phyloP scores from a whole-genome alignment of 1,284 basidiomycete genomes.

The Trichosporon coremiiforme region DNA sequence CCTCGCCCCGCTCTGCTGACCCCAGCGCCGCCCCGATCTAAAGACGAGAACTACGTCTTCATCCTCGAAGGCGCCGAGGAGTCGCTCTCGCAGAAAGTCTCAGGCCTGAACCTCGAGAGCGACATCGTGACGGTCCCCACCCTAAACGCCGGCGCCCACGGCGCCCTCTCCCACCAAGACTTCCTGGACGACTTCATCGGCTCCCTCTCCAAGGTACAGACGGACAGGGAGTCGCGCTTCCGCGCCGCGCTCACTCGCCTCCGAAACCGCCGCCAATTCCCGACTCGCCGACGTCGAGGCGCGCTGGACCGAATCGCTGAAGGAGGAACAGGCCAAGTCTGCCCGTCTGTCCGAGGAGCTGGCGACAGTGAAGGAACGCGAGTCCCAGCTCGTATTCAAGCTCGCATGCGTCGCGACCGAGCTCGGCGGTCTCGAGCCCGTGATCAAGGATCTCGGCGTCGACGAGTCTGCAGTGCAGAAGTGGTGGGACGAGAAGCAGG shows the following conservation, averaged over 20 bases:
- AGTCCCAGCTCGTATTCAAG: not conserved
- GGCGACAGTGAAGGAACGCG: not conserved
- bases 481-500: slow-evolving; percentile 7
- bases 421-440: not conserved
- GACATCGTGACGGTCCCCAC: not conserved
- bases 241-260: not conserved
- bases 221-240: not conserved
- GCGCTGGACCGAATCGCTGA: not conserved
- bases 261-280: not conserved
- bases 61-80: slow-evolving; percentile 12
- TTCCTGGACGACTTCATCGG: slow-evolving; percentile 14
- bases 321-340: not conserved
- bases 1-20: not conserved
- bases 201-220: not conserved
- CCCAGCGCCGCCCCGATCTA: not conserved
- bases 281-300: not conserved
- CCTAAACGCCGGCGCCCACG: not conserved
- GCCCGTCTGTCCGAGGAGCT: not conserved
- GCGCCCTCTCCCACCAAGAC: not conserved
- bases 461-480: not conserved
- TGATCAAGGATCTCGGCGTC: not conserved
- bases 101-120: not conserved
- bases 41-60: slow-evolving; percentile 6
- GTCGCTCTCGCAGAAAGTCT: not conserved
- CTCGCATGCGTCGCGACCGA: slow-evolving; percentile 6